Evolutionary conservation across 208 protist genomes (phyloP), one percentile per base, ranked within the genome.

Genomic region (Wallacemonas sp.): DNA sequence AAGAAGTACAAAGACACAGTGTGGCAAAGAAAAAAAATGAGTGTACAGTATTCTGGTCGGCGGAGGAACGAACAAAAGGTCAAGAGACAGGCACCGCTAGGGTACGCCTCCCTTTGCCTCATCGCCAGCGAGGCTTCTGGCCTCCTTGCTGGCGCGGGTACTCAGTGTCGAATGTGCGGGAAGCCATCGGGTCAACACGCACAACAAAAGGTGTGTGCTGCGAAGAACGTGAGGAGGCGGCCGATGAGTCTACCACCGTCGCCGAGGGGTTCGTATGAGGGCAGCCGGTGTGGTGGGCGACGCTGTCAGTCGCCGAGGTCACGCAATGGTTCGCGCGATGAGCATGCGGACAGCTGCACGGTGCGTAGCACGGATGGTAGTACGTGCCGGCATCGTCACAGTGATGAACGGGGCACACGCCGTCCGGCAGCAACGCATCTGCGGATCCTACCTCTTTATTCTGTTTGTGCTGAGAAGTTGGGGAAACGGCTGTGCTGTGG

Each of bases 331-430:
- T n/a, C n/a, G n/a, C n/a, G n/a, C n/a, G n/a, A n/a, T n/a, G n/a
- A n/a, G n/a, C n/a, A 52, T 79, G 69, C 13, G 62, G 36, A 58
- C 78, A 87, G 21, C 37, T 66, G 44, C 52, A 39, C 2, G 83
- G 83, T 1, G 81, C 83, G 64, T 80, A 95, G 67, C 89, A 95
- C 0, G 70, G 53, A 60, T 95, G 89, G 62, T 85, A 91, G 26
- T 76, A 86, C 60, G 65, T 71, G 15, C 75, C 81, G 33, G 45
- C 46, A 32, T 21, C 32, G 58, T 82, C 73, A 0, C 71, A 32
- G 41, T 79, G 67, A 46, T 87, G 82, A 10, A 85, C 71, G 12
- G 79, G 77, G 60, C 79, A 91, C 15, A 87, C 61, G 4, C 67
- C 26, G 30, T 41, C 60, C 3, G 32, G 55, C 2, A 58, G 19